Evolutionary conservation across 1,284 basidiomycete species (phyloP).

Genomic region (Ceratobasidium sp.): DNA sequence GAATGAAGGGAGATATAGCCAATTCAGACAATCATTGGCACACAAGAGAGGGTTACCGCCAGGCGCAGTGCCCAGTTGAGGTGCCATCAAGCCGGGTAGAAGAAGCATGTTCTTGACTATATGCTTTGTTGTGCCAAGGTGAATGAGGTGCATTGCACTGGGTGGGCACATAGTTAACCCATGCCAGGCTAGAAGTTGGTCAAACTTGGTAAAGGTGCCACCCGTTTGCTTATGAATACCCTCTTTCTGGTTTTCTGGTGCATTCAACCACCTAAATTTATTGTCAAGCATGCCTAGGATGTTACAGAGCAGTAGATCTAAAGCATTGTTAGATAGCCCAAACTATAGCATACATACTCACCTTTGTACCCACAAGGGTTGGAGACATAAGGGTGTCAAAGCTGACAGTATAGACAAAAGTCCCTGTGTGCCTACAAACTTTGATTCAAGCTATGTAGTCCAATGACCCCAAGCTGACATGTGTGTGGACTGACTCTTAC

Average conservation of each 20-base stretch:
- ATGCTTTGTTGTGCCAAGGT: background rate
- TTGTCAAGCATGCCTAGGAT: background rate
- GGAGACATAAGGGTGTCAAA: background rate
- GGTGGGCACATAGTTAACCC: background rate
- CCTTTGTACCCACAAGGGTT: background rate
- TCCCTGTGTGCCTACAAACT: background rate
- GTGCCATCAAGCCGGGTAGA: background rate
- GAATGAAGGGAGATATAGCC: background rate
- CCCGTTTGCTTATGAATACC: background rate
- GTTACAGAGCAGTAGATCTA: background rate
- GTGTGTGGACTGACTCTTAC: background rate
- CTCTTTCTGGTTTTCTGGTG: background rate
- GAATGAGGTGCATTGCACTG: background rate
- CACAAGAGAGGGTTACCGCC: background rate
- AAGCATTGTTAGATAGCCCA: background rate
- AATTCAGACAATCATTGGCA: background rate
- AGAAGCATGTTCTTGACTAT: background rate
- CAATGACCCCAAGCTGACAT: background rate
- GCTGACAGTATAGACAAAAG: constrained; percentile 1
- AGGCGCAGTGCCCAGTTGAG: background rate
- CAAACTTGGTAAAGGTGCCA: background rate
- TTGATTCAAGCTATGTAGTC: background rate
- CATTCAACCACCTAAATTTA: background rate
- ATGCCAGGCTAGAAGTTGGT: background rate
- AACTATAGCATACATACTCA: background rate